These are phyloP conservation scores for Catenaria anguillulae DNA, from an alignment of 371 early-diverging fungal species.

Conservation along the genomic window DNA sequence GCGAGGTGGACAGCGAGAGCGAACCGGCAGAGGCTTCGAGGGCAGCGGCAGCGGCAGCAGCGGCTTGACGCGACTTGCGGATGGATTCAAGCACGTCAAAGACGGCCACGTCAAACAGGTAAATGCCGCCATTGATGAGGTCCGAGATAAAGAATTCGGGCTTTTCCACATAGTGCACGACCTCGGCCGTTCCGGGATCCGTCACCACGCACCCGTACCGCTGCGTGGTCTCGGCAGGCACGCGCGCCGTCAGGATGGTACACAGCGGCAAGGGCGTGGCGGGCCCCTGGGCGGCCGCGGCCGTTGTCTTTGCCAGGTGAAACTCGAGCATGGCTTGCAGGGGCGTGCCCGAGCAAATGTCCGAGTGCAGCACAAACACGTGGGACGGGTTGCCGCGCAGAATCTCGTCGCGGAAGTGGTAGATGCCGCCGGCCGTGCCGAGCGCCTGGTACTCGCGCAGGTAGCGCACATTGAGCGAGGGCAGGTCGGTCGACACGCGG, in stretches of 20 bases:
- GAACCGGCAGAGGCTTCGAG: not conserved
- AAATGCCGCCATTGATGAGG: slow-evolving; percentile 85
- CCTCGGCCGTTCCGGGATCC: slow-evolving; percentile 65
- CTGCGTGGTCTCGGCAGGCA: slow-evolving; percentile 49
- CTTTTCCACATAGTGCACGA: slow-evolving; percentile 93
- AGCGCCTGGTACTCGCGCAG: slow-evolving; percentile 89
- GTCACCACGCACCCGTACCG: slow-evolving; percentile 86
- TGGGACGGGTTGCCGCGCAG: slow-evolving; percentile 71
- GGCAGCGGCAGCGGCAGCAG: slow-evolving; percentile 13
- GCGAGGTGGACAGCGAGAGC: not conserved
- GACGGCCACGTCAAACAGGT: slow-evolving; percentile 68
- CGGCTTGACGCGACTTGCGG: slow-evolving; percentile 42
- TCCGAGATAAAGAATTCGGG: slow-evolving; percentile 88
- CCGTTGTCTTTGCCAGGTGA: slow-evolving; percentile 51
- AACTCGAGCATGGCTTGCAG: slow-evolving; percentile 63
- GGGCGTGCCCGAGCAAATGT: slow-evolving; percentile 88
- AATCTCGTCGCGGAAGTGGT: slow-evolving; percentile 95
- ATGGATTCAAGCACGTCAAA: slow-evolving; percentile 72
- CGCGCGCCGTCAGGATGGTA: slow-evolving; percentile 67
- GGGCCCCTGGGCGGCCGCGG: slow-evolving; percentile 12
- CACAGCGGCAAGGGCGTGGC: slow-evolving; percentile 25
- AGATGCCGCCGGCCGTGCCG: slow-evolving; percentile 93
- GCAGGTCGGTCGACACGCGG: slow-evolving; percentile 67
- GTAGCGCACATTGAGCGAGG: slow-evolving; percentile 72
- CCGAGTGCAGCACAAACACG: slow-evolving; percentile 89